Evolutionary conservation across 2,329 filamentous ascomycete genomes (phyloP), one percentile per base, ranked within the genome.

Genomic region (Paracorniculantispora psalliotae): DNA sequence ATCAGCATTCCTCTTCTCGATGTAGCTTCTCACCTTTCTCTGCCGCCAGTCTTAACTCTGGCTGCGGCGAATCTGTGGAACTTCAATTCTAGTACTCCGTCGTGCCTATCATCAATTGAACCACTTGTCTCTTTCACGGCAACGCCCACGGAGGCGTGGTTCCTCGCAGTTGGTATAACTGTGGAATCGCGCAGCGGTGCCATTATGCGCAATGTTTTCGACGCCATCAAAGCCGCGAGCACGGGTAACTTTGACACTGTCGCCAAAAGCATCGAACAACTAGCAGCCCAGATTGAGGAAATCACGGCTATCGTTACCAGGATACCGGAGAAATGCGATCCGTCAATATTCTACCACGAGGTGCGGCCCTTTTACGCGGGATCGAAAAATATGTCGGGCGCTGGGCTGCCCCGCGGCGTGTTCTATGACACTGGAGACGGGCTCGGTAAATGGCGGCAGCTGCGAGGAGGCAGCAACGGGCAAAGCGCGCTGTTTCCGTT

Each of bases 381-480:
- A 2, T 92, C 90, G 71, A 96, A 92, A 74, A 96, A 96, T 71
- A 97, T 97, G 92, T 83, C 79, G 8, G 84, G 88, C 7, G 91
- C 91, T 0, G 92, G 92, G 0, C 79, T 97, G 1, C 91, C 92
- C 0, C 82, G 85, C 12, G 92, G 93, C 0, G 86, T 97, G 4
- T 85, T 92, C 57, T 96, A 96, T 69, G 91, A 96, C 64, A 83
- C 90, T 59, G 88, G 86, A 1, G 78, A 84, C 2, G 87, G 85
- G 1, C 77, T 78, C 15, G 83, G 86, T 0, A 75, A 81, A 35
- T 96, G 91, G 80, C 80, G 86, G 19, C 87, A 93, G 65, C 88
- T 90, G 59, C 84, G 90, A n/a, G 93, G 92, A n/a, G 92, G 93
- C 3, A 96, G 90, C 71, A 97, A 97, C 67, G 93, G 92, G 0